These are phyloP conservation scores for Neurospora tetrasperma DNA, from an alignment of 495 filamentous ascomycete species.

Conservation along the genomic window DNA sequence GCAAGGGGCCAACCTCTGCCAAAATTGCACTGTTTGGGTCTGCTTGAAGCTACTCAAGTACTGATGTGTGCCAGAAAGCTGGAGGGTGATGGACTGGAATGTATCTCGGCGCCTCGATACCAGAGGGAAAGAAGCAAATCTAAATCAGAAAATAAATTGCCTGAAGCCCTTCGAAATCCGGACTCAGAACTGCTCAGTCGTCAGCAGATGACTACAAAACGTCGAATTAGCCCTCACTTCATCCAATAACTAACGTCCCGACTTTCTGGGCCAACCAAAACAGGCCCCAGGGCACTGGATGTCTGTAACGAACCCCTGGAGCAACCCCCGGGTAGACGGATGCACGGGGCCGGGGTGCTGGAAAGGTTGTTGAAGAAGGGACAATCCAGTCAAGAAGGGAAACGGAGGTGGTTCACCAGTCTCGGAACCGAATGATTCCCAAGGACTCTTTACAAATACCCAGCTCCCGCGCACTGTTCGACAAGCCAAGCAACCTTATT, in stretches of 20 bases:
- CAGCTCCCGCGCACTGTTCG: neutral
- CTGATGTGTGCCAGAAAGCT: neutral
- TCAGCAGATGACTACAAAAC: neutral
- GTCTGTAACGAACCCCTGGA: neutral
- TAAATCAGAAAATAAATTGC: neutral
- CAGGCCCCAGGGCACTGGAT: neutral
- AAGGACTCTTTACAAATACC: neutral
- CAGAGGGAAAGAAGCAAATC: neutral
- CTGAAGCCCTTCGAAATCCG: neutral
- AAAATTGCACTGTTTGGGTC: neutral
- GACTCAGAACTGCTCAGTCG: neutral
- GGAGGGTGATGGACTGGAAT: neutral
- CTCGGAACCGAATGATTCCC: neutral
- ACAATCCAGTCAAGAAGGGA: neutral
- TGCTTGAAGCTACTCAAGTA: neutral
- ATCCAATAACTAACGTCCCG: neutral
- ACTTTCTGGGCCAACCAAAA: neutral
- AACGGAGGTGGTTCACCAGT: neutral
- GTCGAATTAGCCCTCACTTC: neutral
- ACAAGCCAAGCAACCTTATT: neutral
- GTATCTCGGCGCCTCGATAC: neutral
- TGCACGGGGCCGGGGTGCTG: neutral
- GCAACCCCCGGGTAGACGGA: neutral
- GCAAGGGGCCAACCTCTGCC: neutral
- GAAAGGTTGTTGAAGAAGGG: neutral